Base-by-base conservation (phyloP, 768 basidiomycete genomes). In the Termitomyces sp. region DNA sequence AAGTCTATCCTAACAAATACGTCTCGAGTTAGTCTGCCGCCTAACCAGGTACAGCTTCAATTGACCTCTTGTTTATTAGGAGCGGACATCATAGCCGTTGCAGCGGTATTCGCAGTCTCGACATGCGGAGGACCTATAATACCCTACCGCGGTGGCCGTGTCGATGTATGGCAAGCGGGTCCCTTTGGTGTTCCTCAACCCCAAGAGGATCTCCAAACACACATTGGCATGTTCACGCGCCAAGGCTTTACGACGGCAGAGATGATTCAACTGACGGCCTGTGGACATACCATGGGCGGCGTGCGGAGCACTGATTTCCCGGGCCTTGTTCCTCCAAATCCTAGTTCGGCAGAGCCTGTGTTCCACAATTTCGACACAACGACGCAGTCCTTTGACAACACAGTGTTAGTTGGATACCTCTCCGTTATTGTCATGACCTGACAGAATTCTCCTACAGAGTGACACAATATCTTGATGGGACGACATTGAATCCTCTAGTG, bases 281-380 rank as follows among this genome's bases (percentile, higher is more conserved):
- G 82, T 63, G 82, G 82, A 5, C 82, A 84, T 64, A 80, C 80
- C 8, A 71, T 83, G 57, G 82, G 82, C 59, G 78, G 80, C 46
- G 79, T 82, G 6, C 76, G 81, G 42, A 79, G 76, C 62, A 67
- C 74, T 3, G 80, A 79, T 57, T 81, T 81, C 55, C 80, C 82
- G 3, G 65, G 68, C n/a, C 70, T 81, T 12, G 80, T 81, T 6
- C 63, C 78, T 18, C 69, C 77, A 18, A 68, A 67, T 22, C 63
- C 65, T 5, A 66, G 71, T 49, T 65, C 75, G n/a, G 42, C 63
- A 35, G 58, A 63, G 7, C 73, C 74, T 0, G 68, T 70, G 18
- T 73, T 81, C 52, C 62, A 68, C 16, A 66, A 75, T 46, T 82
- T 82, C 39, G 79, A 80, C 62, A 73, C 74, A 1, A 79, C 79